phyloP scores from a whole-genome alignment of 176 grass and related monocot genomes.

The Rhynchospora tenuis region DNA sequence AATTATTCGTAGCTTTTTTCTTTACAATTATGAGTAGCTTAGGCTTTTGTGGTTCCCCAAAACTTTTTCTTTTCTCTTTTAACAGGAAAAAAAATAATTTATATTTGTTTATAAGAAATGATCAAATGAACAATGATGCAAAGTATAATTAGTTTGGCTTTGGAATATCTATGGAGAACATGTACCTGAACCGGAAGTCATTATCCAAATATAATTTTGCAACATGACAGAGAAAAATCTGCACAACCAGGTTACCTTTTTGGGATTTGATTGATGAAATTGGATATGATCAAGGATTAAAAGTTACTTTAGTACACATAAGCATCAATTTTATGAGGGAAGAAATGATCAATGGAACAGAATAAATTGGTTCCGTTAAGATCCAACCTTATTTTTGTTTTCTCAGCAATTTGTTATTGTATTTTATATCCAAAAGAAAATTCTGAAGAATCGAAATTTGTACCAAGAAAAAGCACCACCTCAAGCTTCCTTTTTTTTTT shows the following conservation, averaged over 20 bases:
- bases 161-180: not conserved
- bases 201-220: conserved; percentile 2
- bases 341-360: not conserved
- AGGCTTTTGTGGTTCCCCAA: conserved; percentile 21
- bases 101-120: not conserved
- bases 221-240: not conserved
- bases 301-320: conserved; percentile 4
- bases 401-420: not conserved
- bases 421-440: not conserved
- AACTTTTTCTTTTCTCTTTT: conserved; percentile 8
- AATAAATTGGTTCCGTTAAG: not conserved
- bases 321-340: not conserved
- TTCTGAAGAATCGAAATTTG: not conserved
- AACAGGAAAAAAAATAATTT: not conserved
- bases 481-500: not conserved
- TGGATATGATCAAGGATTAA: conserved; percentile 7
- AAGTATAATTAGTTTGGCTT: conserved; percentile 3
- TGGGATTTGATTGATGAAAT: not conserved
- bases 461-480: not conserved
- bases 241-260: not conserved
- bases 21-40: conserved; percentile 14
- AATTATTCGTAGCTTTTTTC: not conserved
- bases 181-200: not conserved
- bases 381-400: not conserved
- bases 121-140: not conserved